These are phyloP conservation scores for Fonsecaea multimorphosa DNA, from an alignment of 2,329 filamentous ascomycete genomes.

Conservation along the genomic window DNA sequence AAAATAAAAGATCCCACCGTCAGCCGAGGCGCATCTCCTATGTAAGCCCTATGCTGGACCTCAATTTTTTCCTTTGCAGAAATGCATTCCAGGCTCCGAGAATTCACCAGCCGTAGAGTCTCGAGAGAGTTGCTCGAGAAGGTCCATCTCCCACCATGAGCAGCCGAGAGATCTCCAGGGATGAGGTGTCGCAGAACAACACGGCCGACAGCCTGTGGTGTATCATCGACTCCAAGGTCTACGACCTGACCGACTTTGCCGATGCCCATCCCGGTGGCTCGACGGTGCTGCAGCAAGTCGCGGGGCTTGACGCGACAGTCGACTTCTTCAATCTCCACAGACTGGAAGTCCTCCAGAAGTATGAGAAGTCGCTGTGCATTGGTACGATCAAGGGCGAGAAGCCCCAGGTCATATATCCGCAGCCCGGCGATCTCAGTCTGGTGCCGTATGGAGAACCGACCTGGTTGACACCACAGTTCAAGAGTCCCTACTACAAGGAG, in stretches of 20 bases:
- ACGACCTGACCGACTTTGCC: constrained; percentile 79
- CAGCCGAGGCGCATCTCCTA: constrained; percentile 12
- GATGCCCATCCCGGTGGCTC: constrained; percentile 86
- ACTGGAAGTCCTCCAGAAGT: constrained; percentile 84
- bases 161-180: constrained; percentile 56
- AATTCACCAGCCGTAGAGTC: background rate
- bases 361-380: constrained; percentile 68
- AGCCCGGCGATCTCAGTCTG: constrained; percentile 72
- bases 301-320: constrained; percentile 77
- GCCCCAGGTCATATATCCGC: constrained; percentile 72
- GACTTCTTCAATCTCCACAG: constrained; percentile 79
- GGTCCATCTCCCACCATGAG: constrained; percentile 8
- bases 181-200: constrained; percentile 82
- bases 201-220: constrained; percentile 77
- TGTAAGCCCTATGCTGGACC: constrained; percentile 6
- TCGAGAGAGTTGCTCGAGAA: background rate
- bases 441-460: constrained; percentile 85
- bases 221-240: constrained; percentile 81
- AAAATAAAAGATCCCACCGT: constrained; percentile 1
- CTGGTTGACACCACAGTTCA: constrained; percentile 78
- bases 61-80: background rate
- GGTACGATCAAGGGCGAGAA: constrained; percentile 77
- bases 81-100: background rate
- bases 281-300: constrained; percentile 87
- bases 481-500: constrained; percentile 51